Conservation (phyloP, 2,329 filamentous ascomycete genomes). For the Fusarium mexicanum region DNA sequence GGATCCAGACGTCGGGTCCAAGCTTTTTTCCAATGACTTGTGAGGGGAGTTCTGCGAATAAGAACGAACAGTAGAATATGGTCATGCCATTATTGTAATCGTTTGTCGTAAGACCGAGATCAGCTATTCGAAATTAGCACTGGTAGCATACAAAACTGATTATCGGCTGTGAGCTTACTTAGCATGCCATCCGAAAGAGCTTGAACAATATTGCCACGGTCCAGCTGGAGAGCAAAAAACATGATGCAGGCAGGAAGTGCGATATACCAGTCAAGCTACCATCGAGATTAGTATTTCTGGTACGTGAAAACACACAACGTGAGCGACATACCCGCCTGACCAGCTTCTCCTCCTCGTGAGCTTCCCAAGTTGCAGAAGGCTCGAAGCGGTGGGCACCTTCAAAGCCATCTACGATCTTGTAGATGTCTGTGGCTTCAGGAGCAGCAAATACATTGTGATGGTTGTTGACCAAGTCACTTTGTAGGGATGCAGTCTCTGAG, state of each 20-base stretch:
- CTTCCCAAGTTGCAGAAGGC: background rate
- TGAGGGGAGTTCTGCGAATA: background rate
- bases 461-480: background rate
- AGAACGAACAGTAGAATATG: background rate
- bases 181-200: background rate
- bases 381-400: background rate
- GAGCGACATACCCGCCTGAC: background rate
- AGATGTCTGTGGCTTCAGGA: background rate
- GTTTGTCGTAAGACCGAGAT: background rate
- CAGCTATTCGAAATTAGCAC: background rate
- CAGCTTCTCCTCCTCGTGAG: background rate
- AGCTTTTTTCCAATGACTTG: background rate
- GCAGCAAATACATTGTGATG: background rate
- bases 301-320: accelerated
- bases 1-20: background rate
- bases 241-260: background rate
- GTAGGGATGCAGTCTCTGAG: background rate
- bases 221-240: background rate
- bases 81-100: background rate
- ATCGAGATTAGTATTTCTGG: background rate
- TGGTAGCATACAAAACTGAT: background rate
- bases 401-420: background rate
- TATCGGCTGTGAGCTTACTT: background rate
- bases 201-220: background rate
- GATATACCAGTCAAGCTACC: background rate